phyloP scores from a whole-genome alignment of 2,329 filamentous ascomycete genomes.

The Zymoseptoria tritici region DNA sequence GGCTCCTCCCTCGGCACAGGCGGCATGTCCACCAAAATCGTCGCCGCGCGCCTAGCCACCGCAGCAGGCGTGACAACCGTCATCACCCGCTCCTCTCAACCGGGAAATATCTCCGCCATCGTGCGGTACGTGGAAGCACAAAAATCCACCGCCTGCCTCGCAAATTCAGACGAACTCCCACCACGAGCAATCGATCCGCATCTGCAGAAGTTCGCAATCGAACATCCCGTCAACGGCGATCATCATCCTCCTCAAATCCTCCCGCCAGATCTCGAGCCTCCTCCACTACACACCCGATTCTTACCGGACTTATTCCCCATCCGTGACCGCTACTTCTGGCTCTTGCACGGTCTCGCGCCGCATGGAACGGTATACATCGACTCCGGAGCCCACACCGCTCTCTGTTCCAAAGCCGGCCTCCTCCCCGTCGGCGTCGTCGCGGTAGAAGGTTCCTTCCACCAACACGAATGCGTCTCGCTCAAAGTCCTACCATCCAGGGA shows the following conservation, averaged over 20 bases:
- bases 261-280: slow-evolving; percentile 26
- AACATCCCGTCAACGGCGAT: slow-evolving; percentile 17
- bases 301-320: slow-evolving; percentile 77
- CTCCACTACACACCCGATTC: slow-evolving; percentile 83
- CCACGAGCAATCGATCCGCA: slow-evolving; percentile 2
- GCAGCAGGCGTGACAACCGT: slow-evolving; percentile 93
- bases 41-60: slow-evolving; percentile 83
- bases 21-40: slow-evolving; percentile 96
- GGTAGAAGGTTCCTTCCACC: slow-evolving; percentile 78
- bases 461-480: slow-evolving; percentile 85
- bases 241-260: slow-evolving; percentile 2
- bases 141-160: slow-evolving; percentile 33
- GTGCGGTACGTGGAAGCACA: slow-evolving; percentile 68
- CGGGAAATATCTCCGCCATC: slow-evolving; percentile 83
- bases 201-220: slow-evolving; percentile 13
- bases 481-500: slow-evolving; percentile 62
- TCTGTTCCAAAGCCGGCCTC: slow-evolving; percentile 76
- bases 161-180: slow-evolving; percentile 3
- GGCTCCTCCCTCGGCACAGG: slow-evolving; percentile 87
- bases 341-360: slow-evolving; percentile 82
- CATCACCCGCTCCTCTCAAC: slow-evolving; percentile 88
- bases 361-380: slow-evolving; percentile 93
- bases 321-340: slow-evolving; percentile 92
- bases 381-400: slow-evolving; percentile 72
- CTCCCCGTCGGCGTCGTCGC: slow-evolving; percentile 86